A percentile compares a stretch with the other conserved stretches of the same genome.
Evolutionary conservation across 306 rosid species (phyloP).

Genomic region (Vigna hirtella): DNA sequence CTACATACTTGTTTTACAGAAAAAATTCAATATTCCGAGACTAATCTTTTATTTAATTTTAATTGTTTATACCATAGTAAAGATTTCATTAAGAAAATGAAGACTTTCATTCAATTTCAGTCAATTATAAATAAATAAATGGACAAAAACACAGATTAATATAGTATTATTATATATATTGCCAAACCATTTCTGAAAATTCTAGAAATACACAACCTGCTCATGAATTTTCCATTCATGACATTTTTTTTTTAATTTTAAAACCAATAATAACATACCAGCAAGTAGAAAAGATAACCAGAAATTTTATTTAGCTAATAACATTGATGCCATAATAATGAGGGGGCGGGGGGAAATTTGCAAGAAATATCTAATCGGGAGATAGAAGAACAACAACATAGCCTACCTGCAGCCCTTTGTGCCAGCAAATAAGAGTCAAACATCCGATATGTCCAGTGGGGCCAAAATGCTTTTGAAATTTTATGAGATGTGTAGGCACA

Average conservation of each 20-base stretch:
- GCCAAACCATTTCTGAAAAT: conserved; percentile 24
- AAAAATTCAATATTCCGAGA: conserved; percentile 15
- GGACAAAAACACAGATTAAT: not conserved
- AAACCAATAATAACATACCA: conserved; percentile 31
- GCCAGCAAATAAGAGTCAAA: conserved; percentile 90
- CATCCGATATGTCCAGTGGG: conserved; percentile 90
- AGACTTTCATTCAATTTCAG: conserved; percentile 1
- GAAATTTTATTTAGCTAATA: conserved; percentile 16
- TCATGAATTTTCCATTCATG: conserved; percentile 25
- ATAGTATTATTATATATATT: not conserved
- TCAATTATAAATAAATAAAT: conserved; percentile 17
- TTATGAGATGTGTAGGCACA: conserved; percentile 49
- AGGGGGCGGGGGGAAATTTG: not conserved
- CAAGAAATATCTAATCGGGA: conserved; percentile 19
- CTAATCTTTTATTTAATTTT: conserved; percentile 14
- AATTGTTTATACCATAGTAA: conserved; percentile 11
- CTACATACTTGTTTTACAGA: conserved; percentile 31
- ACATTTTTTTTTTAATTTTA: conserved; percentile 26
- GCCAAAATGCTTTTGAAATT: conserved; percentile 79
- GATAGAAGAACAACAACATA: conserved; percentile 43
- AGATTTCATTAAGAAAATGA: conserved; percentile 1
- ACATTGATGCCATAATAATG: conserved; percentile 25
- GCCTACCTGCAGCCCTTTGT: conserved; percentile 81
- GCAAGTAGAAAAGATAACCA: conserved; percentile 23
- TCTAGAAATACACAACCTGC: conserved; percentile 15